Evolutionary conservation across 208 protist genomes (phyloP), one percentile per base, ranked within the genome.

Genomic region (Trypanosoma platydactyli): DNA sequence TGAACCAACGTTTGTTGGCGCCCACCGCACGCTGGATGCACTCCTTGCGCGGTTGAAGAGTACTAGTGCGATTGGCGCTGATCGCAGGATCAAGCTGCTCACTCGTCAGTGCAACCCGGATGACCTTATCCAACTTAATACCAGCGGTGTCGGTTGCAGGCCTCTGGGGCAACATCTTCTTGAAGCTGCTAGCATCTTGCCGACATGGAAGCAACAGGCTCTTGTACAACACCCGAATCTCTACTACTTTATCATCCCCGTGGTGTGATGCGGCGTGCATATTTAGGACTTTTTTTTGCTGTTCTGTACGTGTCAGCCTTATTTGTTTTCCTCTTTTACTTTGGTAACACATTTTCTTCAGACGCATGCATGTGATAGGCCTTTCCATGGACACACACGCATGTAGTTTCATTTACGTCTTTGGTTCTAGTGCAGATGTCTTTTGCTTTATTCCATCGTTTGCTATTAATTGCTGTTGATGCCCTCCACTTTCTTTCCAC

Each of bases 1-100:
- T 18, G 86, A 94, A 51, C 81, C 80, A 50, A 73, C 81, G n/a
- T 80, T 80, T 54, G 74, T 92, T 1, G 81, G 80, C 15, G 71
- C 79, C 9, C 54, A 71, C 27, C 74, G 73, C 52, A 92, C 85
- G 4, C 35, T 76, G 12, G 58, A 78, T n/a, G 79, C 79, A 1
- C 29, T 92, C 5, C 27, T 70, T n/a, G 68, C 65, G 6, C 83
- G 81, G n/a, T 49, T 83, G 27, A 29, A 42, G 27, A 76, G 64
- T 64, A 88, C 68, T 52, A 71, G n/a, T 51, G 27, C 25, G 42
- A 49, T 58, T 12, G 58, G 13, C 29, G 9, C 25, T 16, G 55
- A 64, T n/a, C 24, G 16, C 0, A 75, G 63, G 25, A 57, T 46
- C 13, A 60, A 46, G 33, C 13, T 75, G 40, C 18, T 68, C n/a